Evolutionary conservation across 2,329 filamentous ascomycete genomes (phyloP).

Genomic region (Ceratocystis variospora): DNA sequence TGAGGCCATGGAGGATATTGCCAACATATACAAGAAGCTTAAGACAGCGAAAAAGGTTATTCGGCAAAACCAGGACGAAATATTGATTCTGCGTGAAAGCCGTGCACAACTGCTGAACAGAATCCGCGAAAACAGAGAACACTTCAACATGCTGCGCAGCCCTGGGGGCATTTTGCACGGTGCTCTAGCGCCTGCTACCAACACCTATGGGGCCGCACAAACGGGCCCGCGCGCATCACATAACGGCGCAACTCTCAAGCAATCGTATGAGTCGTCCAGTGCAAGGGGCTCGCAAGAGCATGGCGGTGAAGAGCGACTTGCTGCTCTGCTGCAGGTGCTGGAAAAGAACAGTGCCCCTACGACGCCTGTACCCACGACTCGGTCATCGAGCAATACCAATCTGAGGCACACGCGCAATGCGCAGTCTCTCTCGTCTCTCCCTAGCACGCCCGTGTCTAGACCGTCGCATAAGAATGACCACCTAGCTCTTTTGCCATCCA

Average conservation of each 20-base stretch:
- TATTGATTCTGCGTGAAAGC: constrained; percentile 56
- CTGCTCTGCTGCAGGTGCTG: constrained; percentile 66
- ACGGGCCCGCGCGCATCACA: constrained; percentile 25
- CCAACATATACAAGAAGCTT: constrained; percentile 48
- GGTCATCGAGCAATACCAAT: constrained; percentile 24
- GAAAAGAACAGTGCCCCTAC: constrained; percentile 58
- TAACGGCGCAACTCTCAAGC: constrained; percentile 30
- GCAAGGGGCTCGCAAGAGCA: constrained; percentile 8
- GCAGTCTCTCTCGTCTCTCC: constrained; percentile 74
- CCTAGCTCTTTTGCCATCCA: constrained; percentile 45
- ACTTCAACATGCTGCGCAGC: constrained; percentile 65
- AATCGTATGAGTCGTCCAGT: constrained; percentile 26
- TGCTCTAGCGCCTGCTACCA: constrained; percentile 42
- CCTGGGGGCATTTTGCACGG: constrained; percentile 55
- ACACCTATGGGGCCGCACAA: constrained; percentile 15
- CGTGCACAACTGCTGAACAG: constrained; percentile 64
- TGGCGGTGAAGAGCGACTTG: constrained; percentile 50
- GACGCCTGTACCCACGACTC: constrained; percentile 41
- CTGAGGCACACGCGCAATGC: constrained; percentile 58
- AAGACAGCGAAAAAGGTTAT: constrained; percentile 66
- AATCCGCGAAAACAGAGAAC: constrained; percentile 79
- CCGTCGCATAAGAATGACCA: constrained; percentile 36
- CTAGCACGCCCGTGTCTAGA: constrained; percentile 48
- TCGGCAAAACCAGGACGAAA: constrained; percentile 62
- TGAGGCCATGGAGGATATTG: constrained; percentile 51